These are phyloP conservation scores for Azolla pinnata DNA, from an alignment of 75 land plant species.

Conservation along the genomic window DNA sequence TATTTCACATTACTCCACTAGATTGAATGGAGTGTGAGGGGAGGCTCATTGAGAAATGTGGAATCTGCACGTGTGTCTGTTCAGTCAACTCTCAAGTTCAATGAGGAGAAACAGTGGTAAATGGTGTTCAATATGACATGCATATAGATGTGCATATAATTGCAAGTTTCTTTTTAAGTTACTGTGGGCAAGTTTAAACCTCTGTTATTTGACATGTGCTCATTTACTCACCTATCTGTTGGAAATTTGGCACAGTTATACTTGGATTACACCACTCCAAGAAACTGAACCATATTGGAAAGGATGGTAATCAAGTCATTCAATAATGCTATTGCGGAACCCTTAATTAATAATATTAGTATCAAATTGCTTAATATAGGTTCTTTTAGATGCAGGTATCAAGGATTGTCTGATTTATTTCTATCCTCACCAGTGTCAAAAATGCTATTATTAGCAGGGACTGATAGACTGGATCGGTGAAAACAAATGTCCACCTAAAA, in stretches of 20 bases:
- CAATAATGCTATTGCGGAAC: too few relatives aligned
- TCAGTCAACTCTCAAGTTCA: slow-evolving; percentile 61
- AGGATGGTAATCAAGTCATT: slow-evolving; percentile 63
- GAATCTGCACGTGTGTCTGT: slow-evolving; percentile 95
- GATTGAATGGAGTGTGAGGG: slow-evolving; percentile 96
- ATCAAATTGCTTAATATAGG: too few relatives aligned
- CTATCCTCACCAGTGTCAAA: slow-evolving; percentile 80
- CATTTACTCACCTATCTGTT: slow-evolving; percentile 1
- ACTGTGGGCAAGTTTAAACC: too few relatives aligned
- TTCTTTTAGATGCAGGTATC: slow-evolving; percentile 53
- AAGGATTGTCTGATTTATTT: slow-evolving; percentile 90
- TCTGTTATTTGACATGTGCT: too few relatives aligned
- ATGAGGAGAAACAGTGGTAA: slow-evolving; percentile 74
- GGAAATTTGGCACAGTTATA: slow-evolving; percentile 48
- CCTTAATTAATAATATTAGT: too few relatives aligned
- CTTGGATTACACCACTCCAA: slow-evolving; percentile 66
- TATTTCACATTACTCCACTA: slow-evolving; percentile 10
- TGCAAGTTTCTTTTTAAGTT: neutral
- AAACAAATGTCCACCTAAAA: neutral
- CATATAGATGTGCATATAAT: neutral
- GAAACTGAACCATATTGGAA: slow-evolving; percentile 82
- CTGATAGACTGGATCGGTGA: slow-evolving; percentile 90
- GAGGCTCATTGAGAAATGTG: slow-evolving; percentile 72
- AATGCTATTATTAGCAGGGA: slow-evolving; percentile 80
- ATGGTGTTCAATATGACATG: neutral